phyloP scores from a whole-genome alignment of 2,329 filamentous ascomycete genomes.

The Sporothrix inflata region DNA sequence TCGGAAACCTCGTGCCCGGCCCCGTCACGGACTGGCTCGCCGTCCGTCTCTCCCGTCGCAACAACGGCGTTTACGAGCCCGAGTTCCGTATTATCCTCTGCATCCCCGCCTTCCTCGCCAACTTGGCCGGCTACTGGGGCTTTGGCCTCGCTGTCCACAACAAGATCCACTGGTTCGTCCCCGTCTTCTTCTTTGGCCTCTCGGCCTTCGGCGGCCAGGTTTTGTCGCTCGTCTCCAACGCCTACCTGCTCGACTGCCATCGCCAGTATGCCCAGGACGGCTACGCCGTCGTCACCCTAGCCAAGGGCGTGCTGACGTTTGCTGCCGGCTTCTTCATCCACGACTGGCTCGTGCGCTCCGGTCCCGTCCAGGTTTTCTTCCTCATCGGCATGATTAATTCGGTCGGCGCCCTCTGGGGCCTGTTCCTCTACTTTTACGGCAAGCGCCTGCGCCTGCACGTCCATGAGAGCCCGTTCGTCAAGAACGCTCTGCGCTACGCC shows the following conservation, averaged over 20 bases:
- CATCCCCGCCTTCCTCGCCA: conserved; percentile 41
- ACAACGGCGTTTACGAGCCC: conserved; percentile 51
- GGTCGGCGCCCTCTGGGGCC: conserved; percentile 15
- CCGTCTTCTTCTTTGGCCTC: conserved; percentile 26
- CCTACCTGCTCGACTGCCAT: conserved; percentile 24
- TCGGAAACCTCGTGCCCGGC: conserved; percentile 43
- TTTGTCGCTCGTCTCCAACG: conserved; percentile 21
- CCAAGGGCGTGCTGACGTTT: conserved; percentile 16
- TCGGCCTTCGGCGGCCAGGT: conserved; percentile 13
- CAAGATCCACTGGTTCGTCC: conserved; percentile 33
- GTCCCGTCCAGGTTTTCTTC: conserved; percentile 14
- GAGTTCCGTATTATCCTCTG: conserved; percentile 48
- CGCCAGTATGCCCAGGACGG: conserved; percentile 17
- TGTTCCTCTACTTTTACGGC: conserved; percentile 18
- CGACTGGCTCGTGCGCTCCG: conserved; percentile 16
- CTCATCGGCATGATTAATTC: conserved; percentile 19
- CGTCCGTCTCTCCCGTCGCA: conserved; percentile 44
- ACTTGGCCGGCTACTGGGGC: conserved; percentile 44
- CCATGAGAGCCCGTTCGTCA: conserved; percentile 2
- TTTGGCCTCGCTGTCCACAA: conserved; percentile 40
- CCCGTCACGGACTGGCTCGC: conserved; percentile 44
- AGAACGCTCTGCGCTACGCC: conserved; percentile 2
- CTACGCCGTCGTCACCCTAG: conserved; percentile 15
- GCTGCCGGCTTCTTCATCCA: conserved; percentile 17
- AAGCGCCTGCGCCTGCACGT: conserved; percentile 11